Conservation (phyloP, 2,329 filamentous ascomycete species). For the Aspergillus transmontanensis region DNA sequence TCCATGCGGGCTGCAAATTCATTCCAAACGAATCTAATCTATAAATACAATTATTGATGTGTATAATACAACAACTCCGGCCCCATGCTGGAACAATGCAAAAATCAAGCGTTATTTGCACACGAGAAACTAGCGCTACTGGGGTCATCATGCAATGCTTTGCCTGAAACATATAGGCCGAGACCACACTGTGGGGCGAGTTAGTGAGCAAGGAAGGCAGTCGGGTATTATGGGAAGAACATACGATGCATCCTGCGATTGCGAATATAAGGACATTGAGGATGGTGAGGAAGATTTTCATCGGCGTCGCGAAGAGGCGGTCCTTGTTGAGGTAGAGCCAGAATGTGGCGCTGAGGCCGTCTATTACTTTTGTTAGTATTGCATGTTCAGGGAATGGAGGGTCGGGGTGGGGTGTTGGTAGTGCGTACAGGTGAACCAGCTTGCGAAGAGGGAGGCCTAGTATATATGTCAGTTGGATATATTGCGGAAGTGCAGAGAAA, state of each 20-base stretch:
- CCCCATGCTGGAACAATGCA: neutral
- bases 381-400: too few relatives aligned
- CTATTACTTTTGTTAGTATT: slow-evolving; percentile 6
- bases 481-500: neutral
- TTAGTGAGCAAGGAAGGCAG: slow-evolving; percentile 2
- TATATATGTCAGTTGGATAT: slow-evolving; percentile 21
- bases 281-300: slow-evolving; percentile 25
- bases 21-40: neutral
- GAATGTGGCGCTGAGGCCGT: slow-evolving; percentile 28
- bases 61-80: neutral
- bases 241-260: slow-evolving; percentile 21
- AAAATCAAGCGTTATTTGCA: slow-evolving; percentile 21
- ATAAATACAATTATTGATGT: neutral
- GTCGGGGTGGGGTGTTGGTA: neutral
- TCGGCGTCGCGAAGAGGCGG: slow-evolving; percentile 23
- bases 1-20: neutral
- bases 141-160: slow-evolving; percentile 29
- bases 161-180: slow-evolving; percentile 35
- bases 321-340: slow-evolving; percentile 32
- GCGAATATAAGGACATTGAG: slow-evolving; percentile 20
- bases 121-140: slow-evolving; percentile 34
- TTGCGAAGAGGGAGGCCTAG: slow-evolving; percentile 58
- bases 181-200: slow-evolving; percentile 28
- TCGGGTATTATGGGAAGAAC: neutral
- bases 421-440: slow-evolving; percentile 61